These are phyloP conservation scores for Suhomyces faveliae DNA, from an alignment of 805 yeast species.

Conservation along the genomic window DNA sequence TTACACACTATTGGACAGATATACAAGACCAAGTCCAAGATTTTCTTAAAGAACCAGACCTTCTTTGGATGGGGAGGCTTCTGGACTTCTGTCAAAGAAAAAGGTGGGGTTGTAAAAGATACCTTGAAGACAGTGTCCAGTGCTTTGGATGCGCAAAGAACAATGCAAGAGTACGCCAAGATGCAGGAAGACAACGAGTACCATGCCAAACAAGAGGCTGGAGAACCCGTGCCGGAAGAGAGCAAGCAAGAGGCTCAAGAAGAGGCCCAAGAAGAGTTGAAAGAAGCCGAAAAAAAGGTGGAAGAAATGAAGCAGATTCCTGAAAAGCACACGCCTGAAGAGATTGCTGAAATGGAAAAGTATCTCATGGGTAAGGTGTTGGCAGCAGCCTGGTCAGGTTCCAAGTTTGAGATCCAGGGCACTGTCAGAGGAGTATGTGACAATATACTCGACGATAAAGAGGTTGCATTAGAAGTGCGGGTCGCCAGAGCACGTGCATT, in stretches of 20 bases:
- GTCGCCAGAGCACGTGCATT: constrained; percentile 64
- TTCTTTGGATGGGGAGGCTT: constrained; percentile 66
- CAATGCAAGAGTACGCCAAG: constrained; percentile 70
- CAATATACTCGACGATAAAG: constrained; percentile 56
- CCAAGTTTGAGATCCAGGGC: constrained; percentile 73
- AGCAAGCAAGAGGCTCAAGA: constrained; percentile 11
- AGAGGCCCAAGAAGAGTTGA: constrained; percentile 5
- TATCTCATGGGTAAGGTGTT: constrained; percentile 74
- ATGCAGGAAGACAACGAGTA: constrained; percentile 57
- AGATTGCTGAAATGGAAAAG: constrained; percentile 69
- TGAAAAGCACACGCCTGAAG: constrained; percentile 51
- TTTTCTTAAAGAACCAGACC: constrained; percentile 62
- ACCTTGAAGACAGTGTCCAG: constrained; percentile 68
- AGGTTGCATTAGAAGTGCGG: constrained; percentile 45
- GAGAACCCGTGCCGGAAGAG: constrained; percentile 16
- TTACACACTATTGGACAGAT: constrained; percentile 73
- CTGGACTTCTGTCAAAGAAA: constrained; percentile 68
- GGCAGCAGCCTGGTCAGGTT: constrained; percentile 84
- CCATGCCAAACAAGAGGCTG: constrained; percentile 38
- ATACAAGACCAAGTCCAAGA: constrained; percentile 62
- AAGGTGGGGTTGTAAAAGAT: constrained; percentile 70
- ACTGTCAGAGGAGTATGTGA: constrained; percentile 74
- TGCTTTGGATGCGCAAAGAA: constrained; percentile 76
- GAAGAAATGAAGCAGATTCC: constrained; percentile 24
- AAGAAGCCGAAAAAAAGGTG: constrained; percentile 8